Evolutionary conservation across 2,329 filamentous ascomycete genomes (phyloP), one percentile per base, ranked within the genome.

Genomic region (Pseudohalonectria lignicola): DNA sequence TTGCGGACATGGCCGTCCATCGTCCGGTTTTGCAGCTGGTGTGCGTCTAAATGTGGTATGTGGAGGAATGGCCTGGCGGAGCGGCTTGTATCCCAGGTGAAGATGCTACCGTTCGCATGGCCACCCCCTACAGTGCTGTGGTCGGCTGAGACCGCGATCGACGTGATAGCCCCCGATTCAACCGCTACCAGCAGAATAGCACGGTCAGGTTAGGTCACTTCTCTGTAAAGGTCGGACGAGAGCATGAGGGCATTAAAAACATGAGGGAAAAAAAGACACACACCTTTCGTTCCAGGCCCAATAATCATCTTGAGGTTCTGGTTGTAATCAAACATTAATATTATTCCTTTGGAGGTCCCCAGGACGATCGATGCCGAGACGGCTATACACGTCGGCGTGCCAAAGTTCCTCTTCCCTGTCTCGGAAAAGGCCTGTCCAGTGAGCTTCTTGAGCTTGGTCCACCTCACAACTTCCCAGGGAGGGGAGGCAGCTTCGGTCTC

Each of bases 251-350:
- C n/a, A n/a, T n/a, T n/a, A n/a, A n/a, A n/a, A n/a, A n/a, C n/a
- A n/a, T n/a, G n/a, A n/a, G n/a, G n/a, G n/a, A n/a, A n/a, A n/a
- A n/a, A n/a, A n/a, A n/a, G n/a, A n/a, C 29, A 41, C 67, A 49
- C 61, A 84, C 84, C 83, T 70, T 92, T 94, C 1, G 88, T 94
- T 25, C 90, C 88, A 23, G 85, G 83, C 2, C 92, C 92, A 45
- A 98, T 86, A 41, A 96, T 94, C 50, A 84, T 81, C 61, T 94
- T 95, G 41, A 96, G 65, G 48, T 84, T 92, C 61, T 98, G 92
- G 56, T 93, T 86, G 59, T 95, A 96, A 64, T 98, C 93, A 63
- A 98, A 98, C 42, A 96, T 79, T 54, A 98, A 67, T 41, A 96
- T 83, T 57, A 95, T 80, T 39, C 93, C 92, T 59, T 94, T 96